These are phyloP conservation scores for Malus orientalis DNA, from an alignment of 306 rosid genomes.

Conservation along the genomic window DNA sequence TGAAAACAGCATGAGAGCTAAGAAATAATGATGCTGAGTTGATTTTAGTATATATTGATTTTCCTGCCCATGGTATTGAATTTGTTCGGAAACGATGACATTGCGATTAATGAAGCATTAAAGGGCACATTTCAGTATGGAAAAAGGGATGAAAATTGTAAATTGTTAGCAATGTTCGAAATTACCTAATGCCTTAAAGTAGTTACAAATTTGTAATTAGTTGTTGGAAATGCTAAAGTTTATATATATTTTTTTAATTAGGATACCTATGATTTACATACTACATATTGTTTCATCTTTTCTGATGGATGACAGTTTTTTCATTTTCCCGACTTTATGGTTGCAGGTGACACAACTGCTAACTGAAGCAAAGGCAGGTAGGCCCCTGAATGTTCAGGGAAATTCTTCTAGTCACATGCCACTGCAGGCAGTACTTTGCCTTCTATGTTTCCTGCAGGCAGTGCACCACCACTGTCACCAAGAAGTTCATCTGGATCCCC, in stretches of 20 bases:
- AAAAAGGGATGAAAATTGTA: too few species aligned
- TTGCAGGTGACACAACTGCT: slow-evolving; percentile 67
- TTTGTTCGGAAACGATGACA: too few species aligned
- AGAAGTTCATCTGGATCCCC: slow-evolving; percentile 94
- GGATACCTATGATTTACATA: background rate
- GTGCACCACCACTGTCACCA: slow-evolving; percentile 96
- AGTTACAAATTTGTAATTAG: too few species aligned
- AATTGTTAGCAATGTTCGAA: too few species aligned
- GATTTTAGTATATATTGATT: too few species aligned
- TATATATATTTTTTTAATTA: background rate
- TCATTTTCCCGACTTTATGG: slow-evolving; percentile 1
- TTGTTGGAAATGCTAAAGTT: background rate
- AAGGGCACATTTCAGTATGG: too few species aligned
- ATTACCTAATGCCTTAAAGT: too few species aligned
- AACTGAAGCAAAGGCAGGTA: slow-evolving; percentile 85
- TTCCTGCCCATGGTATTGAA: too few species aligned
- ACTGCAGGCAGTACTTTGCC: slow-evolving; percentile 65
- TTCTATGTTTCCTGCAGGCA: slow-evolving; percentile 98
- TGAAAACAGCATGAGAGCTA: too few species aligned
- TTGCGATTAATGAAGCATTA: too few species aligned
- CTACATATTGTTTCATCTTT: background rate
- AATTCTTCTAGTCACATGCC: slow-evolving; percentile 88
- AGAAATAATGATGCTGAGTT: too few species aligned
- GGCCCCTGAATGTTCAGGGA: slow-evolving; percentile 84
- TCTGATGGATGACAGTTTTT: background rate